Base-by-base conservation (phyloP, 2,329 filamentous ascomycete species). In the Penicillium rolfsii region DNA sequence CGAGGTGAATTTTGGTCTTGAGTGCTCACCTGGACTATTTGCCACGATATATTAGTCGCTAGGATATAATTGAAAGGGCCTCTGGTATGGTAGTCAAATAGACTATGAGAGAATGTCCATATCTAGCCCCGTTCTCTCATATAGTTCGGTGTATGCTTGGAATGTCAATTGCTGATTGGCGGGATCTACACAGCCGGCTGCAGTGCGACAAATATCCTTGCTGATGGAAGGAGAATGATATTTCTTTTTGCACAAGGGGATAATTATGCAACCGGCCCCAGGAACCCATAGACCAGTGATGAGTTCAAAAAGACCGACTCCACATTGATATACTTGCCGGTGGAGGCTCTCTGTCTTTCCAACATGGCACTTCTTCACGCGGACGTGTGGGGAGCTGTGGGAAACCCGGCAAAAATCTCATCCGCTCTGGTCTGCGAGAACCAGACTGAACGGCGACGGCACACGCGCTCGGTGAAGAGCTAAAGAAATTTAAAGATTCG, bases 381-480 rank as follows among this genome's bases (percentile, higher is more conserved):
- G 9, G 28, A 24, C 14, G 41, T 70, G 68, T 67, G 67, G 65
- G 60, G 64, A 68, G 55, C 36, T 66, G 68, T 69, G 67, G 68
- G 66, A 67, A 60, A 60, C 50, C 63, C 65, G 67, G 67, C 45
- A 69, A 69, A 69, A 62, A 60, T 61, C 62, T 70, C 64, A 60
- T 50, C 67, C 67, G 67, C 62, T 57, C 22, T 57, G 35, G 36
- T 59, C 49, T 59, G 50, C n/a, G 26, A 50, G 63, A 59, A 33
- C 24, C 49, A 50, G 36, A 38, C 19, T 14, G 55, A 62, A 22
- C 54, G 35, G 26, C 52, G 35, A 62, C 54, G 60, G 65, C 49
- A 57, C 46, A 33, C 54, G 55, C 33, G 30, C 54, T 64, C 57
- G 53, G 57, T 19, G 40, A 55, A 30, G 19, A 46, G 33, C 43